phyloP scores from a whole-genome alignment of 768 basidiomycete species.

The Boletus reticuloceps region DNA sequence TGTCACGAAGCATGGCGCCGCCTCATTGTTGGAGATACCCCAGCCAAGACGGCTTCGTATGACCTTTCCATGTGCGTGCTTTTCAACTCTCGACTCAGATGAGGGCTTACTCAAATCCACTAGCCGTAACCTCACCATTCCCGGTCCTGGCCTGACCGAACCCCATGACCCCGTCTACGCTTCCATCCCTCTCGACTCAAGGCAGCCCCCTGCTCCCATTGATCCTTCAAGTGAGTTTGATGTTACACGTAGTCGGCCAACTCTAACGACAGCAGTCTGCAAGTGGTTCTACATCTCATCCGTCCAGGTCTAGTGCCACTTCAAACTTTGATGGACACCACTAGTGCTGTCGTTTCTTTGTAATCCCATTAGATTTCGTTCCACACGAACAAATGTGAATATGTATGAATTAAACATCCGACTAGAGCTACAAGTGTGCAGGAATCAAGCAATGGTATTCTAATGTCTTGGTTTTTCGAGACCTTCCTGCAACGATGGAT shows the following conservation, averaged over 20 bases:
- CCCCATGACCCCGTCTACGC: constrained; percentile 63
- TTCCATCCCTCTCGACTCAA: constrained; percentile 71
- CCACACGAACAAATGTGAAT: neutral
- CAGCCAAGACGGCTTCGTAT: constrained; percentile 67
- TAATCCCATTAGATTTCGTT: constrained; percentile 2
- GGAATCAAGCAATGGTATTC: constrained; percentile 6
- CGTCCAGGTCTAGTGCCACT: constrained; percentile 58
- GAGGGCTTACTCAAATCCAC: constrained; percentile 4
- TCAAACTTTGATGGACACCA: neutral
- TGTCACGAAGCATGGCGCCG: constrained; percentile 99
- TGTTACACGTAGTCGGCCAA: neutral
- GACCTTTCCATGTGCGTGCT: constrained; percentile 80
- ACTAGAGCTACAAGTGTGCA: constrained; percentile 28
- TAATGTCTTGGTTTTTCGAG: constrained; percentile 34
- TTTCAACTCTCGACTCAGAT: neutral
- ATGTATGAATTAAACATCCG: constrained; percentile 4
- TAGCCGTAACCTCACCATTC: constrained; percentile 79
- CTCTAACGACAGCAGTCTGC: constrained; percentile 51
- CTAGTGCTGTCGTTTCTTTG: neutral
- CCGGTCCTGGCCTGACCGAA: constrained; percentile 63
- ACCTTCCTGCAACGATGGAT: constrained; percentile 66
- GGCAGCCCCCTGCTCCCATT: constrained; percentile 82
- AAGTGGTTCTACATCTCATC: constrained; percentile 97
- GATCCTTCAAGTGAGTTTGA: constrained; percentile 78
- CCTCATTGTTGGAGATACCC: constrained; percentile 76